These are phyloP conservation scores for Penicillium sp. DNA, from an alignment of 2,329 filamentous ascomycete species.

Conservation along the genomic window DNA sequence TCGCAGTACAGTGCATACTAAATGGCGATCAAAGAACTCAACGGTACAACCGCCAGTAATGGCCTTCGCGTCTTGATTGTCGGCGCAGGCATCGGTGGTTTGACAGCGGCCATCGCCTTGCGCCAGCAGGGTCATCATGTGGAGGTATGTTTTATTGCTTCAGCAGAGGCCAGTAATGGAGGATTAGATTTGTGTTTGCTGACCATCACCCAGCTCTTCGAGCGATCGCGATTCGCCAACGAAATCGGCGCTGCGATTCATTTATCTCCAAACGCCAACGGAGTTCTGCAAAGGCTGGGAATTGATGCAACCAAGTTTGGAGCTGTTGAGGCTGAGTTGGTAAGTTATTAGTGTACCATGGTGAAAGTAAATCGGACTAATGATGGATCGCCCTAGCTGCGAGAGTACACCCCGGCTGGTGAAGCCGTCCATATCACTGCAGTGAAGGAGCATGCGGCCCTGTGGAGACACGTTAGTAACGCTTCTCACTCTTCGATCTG, in stretches of 20 bases:
- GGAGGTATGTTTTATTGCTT: constrained; percentile 13
- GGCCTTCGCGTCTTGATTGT: constrained; percentile 35
- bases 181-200: not conserved
- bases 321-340: constrained; percentile 39
- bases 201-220: constrained; percentile 47
- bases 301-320: constrained; percentile 44
- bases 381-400: constrained; percentile 20
- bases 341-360: not conserved
- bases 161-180: too few species aligned
- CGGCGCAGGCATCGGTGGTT: constrained; percentile 38
- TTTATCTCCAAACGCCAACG: constrained; percentile 62
- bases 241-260: constrained; percentile 65
- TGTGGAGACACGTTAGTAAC: constrained; percentile 34
- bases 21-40: constrained; percentile 21
- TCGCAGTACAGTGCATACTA: not conserved
- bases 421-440: constrained; percentile 32
- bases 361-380: not conserved
- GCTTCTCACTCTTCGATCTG: not conserved
- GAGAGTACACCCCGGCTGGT: constrained; percentile 44
- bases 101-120: constrained; percentile 49
- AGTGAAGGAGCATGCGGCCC: constrained; percentile 20
- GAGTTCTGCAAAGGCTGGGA: constrained; percentile 53
- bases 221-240: constrained; percentile 58
- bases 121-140: constrained; percentile 56
- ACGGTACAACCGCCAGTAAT: constrained; percentile 3